Conservation (phyloP, 1,139 yeast species). For the Magnusiomyces fungicola region DNA sequence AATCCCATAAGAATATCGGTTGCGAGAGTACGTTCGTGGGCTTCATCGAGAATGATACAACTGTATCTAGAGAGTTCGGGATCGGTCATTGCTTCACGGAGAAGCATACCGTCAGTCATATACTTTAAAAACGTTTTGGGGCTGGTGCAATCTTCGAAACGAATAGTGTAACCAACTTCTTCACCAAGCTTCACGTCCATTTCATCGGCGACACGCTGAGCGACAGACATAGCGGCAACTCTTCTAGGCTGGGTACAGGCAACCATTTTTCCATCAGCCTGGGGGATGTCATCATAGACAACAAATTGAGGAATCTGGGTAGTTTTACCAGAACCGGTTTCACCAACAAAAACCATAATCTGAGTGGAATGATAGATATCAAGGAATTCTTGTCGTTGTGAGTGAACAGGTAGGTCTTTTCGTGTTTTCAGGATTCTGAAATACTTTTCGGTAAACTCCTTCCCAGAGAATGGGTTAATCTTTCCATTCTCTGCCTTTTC, state of each 20-base stretch:
- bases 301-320: constrained; percentile 97
- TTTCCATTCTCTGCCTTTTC: constrained; percentile 52
- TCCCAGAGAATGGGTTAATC: constrained; percentile 74
- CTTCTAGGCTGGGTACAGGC: constrained; percentile 98
- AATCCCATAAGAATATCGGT: constrained; percentile 97
- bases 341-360: constrained; percentile 97
- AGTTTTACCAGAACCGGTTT: constrained; percentile 97
- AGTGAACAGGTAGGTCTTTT: constrained; percentile 87
- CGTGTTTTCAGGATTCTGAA: constrained; percentile 69
- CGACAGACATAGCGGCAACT: constrained; percentile 97
- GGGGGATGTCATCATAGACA: constrained; percentile 85
- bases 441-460: constrained; percentile 53
- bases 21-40: constrained; percentile 94
- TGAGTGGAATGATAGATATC: constrained; percentile 78
- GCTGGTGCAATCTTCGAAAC: constrained; percentile 86
- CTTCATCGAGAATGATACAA: constrained; percentile 92
- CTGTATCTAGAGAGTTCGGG: constrained; percentile 74
- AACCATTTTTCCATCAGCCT: constrained; percentile 65
- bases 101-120: constrained; percentile 98
- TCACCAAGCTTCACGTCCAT: constrained; percentile 87
- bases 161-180: constrained; percentile 87
- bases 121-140: constrained; percentile 78
- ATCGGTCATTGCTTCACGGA: constrained; percentile 97
- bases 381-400: constrained; percentile 84
- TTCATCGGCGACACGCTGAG: constrained; percentile 93